Evolutionary conservation across 371 early-diverging fungal genomes (phyloP), one percentile per base, ranked within the genome.

Genomic region (Mortierella sp.): DNA sequence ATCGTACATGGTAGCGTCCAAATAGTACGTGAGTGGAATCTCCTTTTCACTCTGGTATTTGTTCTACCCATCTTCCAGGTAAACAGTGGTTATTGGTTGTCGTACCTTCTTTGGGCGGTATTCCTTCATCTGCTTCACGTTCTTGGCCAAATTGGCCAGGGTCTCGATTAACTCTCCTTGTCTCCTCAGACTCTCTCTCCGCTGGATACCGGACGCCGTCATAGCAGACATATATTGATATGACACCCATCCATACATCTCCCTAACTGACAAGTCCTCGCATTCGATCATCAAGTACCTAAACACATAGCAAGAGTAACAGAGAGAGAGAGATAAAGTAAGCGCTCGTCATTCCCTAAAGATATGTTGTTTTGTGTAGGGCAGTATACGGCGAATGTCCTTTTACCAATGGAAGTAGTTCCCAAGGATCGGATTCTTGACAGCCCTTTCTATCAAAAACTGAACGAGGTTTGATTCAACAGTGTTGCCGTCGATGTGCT

Each of bases 231-330:
- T 84, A 74, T 89, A 96, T 24, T 92, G 90, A 71, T 83, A 94
- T 0, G 90, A 87, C 2, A 96, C 89, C 76, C 91, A 93, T n/a
- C 85, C 94, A 71, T 93, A 98, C 85, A 95, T 88, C 71, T 89
- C 90, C 21, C 94, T 94, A 38, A 87, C 82, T 0, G 79, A 59
- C 9, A 84, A 80, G 61, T 81, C 81, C 47, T 89, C 88, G 61
- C 86, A 92, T 80, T 98, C 98, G 0, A 96, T 95, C 93, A 93
- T 94, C 38, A 98, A 76, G 81, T 96, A 95, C 92, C 92, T 92
- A 53, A 13, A n/a, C 5, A 18, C 5, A 4, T 10, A 10, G 34
- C 28, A 45, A 9, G 58, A 46, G 38, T 38, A 28, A 49, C 7
- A 12, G 30, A 45, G 23, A 24, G 5, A 2, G 41, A 12, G 42